Conservation (phyloP, 163 green algal genomes). For the Trebouxia gelatinosa region DNA sequence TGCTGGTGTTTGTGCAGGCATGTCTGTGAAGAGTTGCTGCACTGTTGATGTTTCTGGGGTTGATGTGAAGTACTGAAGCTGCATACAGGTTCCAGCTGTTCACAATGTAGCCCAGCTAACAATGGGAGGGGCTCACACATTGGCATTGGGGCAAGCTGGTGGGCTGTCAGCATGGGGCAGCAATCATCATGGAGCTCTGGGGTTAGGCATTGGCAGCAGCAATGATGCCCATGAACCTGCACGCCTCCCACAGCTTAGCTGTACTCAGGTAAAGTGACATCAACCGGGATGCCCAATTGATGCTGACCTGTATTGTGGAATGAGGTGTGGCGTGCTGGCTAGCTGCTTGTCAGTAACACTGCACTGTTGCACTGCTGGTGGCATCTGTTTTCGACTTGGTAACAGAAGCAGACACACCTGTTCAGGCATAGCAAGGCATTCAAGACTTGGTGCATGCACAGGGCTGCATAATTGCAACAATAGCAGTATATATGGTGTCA, state of each 20-base stretch:
- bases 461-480: too few species aligned
- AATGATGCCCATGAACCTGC: not conserved
- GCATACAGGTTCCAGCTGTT: slow-evolving; percentile 27
- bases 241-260: not conserved
- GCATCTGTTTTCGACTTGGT: too few species aligned
- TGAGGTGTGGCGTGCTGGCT: too few species aligned
- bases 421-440: too few species aligned
- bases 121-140: slow-evolving; percentile 75
- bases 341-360: too few species aligned
- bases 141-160: slow-evolving; percentile 52
- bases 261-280: slow-evolving; percentile 21
- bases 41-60: not conserved
- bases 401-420: too few species aligned
- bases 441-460: too few species aligned
- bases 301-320: too few species aligned
- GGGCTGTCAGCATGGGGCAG: slow-evolving; percentile 70
- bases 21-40: not conserved
- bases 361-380: too few species aligned
- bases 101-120: slow-evolving; percentile 55
- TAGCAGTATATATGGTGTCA: too few species aligned
- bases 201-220: slow-evolving; percentile 32
- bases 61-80: not conserved
- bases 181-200: slow-evolving; percentile 61
- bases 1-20: not conserved
- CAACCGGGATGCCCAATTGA: too few species aligned